Evolutionary conservation across 805 yeast genomes (phyloP), one percentile per base, ranked within the genome.

Genomic region (Candida nitratophila): DNA sequence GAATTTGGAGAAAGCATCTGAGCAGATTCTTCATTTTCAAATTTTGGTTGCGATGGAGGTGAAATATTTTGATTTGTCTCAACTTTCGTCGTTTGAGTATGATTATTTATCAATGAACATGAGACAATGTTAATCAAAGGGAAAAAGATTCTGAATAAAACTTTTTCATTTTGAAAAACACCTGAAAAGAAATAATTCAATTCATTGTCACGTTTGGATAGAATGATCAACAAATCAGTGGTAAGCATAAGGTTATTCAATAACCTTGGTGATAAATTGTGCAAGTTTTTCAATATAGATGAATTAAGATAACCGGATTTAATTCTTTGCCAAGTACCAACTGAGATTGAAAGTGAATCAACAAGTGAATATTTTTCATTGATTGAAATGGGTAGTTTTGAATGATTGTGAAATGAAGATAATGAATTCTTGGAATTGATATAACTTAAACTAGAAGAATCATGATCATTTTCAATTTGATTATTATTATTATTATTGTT

Each of bases 291-390:
- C 21, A 82, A 62, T 29, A 59, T 54, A 9, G 63, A 56, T 19
- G 65, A 55, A 45, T 67, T 68, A 35, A 71, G 63, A 44, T 71
- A 68, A 1, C 93, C 93, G 32, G 83, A 73, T 56, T 80, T 80
- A 49, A 83, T 74, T 51, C 95, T 66, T 61, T 84, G 89, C 95
- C 95, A 86, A 31, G 81, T 71, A 0, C 93, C 93, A 22, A 85
- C 90, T 0, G 84, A 76, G 10, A 85, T 69, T 10, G 86, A 79
- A 37, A 74, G 68, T 50, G 85, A 74, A 53, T 85, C 89, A 26
- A 84, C 73, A 47, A 83, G 77, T 54, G 77, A 75, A 59, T 85
- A 85, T 49, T 79, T 77, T 43, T 79, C 83, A 56, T 83, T 85
- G 36, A 77, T 59, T 35, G 70, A 74, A 31, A 79, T 64, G 2